A percentile compares a stretch with the other conserved stretches of the same genome.
Conservation (phyloP, 108 stramenopile genomes). For the Cyclotella baltica region DNA sequence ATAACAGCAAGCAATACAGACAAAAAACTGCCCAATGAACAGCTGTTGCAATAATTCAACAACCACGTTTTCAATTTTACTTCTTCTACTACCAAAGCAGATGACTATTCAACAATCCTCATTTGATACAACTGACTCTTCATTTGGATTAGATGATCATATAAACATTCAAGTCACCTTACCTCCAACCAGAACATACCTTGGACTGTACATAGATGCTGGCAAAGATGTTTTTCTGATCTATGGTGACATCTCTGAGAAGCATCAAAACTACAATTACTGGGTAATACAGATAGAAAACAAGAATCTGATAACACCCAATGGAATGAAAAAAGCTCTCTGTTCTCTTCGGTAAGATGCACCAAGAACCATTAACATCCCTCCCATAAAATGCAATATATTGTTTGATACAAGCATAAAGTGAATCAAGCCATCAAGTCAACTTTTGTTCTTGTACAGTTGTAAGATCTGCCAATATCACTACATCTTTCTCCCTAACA, state of each 20-base stretch:
- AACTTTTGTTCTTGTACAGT: not conserved
- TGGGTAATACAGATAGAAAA: constrained; percentile 4
- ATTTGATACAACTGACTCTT: not conserved
- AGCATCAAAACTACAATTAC: not conserved
- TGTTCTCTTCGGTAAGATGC: not conserved
- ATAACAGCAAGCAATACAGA: not conserved
- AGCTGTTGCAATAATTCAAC: not conserved
- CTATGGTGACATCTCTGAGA: not conserved
- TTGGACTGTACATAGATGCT: not conserved
- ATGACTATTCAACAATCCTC: not conserved
- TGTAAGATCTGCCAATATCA: not conserved
- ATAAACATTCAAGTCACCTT: not conserved
- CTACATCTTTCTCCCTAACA: too few species aligned
- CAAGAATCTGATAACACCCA: not conserved
- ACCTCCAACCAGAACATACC: constrained; percentile 1
- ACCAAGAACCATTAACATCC: not conserved
- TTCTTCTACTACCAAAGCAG: not conserved
- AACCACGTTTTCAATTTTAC: not conserved
- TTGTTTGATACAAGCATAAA: not conserved
- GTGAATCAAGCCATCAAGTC: not conserved
- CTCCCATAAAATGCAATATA: not conserved
- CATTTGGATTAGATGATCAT: constrained; percentile 1
- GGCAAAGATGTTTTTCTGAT: not conserved
- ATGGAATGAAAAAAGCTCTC: not conserved
- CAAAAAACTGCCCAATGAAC: not conserved